Base-by-base conservation (phyloP, 2,329 filamentous ascomycete genomes). In the Hypoxylon sp. region DNA sequence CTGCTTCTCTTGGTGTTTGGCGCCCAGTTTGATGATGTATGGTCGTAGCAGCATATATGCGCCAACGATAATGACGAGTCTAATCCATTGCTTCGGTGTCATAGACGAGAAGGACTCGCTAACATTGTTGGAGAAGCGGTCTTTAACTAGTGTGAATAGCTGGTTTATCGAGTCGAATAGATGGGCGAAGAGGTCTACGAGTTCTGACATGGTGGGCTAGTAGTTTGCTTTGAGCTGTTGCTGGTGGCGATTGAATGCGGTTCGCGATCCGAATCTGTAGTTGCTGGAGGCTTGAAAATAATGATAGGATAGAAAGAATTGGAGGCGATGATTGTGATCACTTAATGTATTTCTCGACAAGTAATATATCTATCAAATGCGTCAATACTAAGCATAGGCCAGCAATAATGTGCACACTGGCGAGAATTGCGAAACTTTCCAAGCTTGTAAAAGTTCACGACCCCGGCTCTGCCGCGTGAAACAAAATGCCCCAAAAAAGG, bases 1-100 rank as follows among this genome's bases (percentile, higher is more conserved):
- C 76, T 90, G 84, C 74, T 85, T 85, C 77, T 89, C 87, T 75
- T 92, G 89, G 69, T 85, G 80, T 74, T 87, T 88, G 66, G 85
- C 87, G 73, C 89, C 89, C 38, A 89, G 79, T 75, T 90, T 91
- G 75, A 94, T 84, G 56, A 94, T 79, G 77, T 93, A 93, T 0
- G 92, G 92, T 0, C 93, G 89, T 23, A 93, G 75, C 57, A 96
- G 85, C 70, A 90, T 77, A 82, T 95, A 97, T 60, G 87, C 90
- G 74, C 93, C 88, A 19, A 93, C 86, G 67, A 93, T 86, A 71
- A 89, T 85, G 72, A 93, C 80, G 63, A 96, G 84, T 51, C 93
- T 91, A 73, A 96, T 85, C 83, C 85, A 89, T 45, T 85, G 81
- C 72, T 87, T 80, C 10, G 78, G 74, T 1, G 83, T 81, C 82